phyloP scores from a whole-genome alignment of 148 eudicot genomes.

The Drosera capensis region DNA sequence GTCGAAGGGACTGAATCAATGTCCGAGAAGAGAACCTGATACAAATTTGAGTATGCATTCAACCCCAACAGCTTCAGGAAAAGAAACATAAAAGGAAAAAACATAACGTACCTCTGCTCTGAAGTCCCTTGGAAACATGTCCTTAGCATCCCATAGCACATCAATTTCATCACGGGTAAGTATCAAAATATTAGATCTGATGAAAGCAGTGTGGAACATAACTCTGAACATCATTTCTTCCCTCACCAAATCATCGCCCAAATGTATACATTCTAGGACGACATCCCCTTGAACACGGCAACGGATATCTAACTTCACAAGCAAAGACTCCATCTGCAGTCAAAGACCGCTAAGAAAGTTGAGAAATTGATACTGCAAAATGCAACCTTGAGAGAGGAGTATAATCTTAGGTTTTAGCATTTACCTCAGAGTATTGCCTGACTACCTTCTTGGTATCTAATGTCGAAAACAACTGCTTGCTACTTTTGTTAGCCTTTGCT shows the following conservation, averaged over 20 bases:
- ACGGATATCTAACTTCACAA: slow-evolving; percentile 37
- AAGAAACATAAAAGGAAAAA: background rate
- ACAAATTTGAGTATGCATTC: background rate
- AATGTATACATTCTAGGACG: slow-evolving; percentile 50
- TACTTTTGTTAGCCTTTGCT: slow-evolving; percentile 12
- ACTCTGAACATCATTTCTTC: slow-evolving; percentile 44
- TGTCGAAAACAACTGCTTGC: slow-evolving; percentile 31
- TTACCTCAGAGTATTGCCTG: slow-evolving; percentile 34
- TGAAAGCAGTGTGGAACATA: slow-evolving; percentile 59
- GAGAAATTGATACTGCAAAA: background rate
- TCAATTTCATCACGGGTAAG: slow-evolving; percentile 32
- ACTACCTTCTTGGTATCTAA: slow-evolving; percentile 18
- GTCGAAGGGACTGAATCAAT: slow-evolving; percentile 12
- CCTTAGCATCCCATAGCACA: slow-evolving; percentile 33
- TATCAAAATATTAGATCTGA: slow-evolving; percentile 24
- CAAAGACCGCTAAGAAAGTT: background rate
- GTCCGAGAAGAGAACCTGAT: slow-evolving; percentile 20
- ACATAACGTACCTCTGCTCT: slow-evolving; percentile 24
- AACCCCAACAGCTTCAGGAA: background rate
- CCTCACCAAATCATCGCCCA: slow-evolving; percentile 25
- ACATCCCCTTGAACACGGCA: slow-evolving; percentile 48
- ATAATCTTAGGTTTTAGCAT: background rate
- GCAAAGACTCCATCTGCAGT: slow-evolving; percentile 49
- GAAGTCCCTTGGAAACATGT: slow-evolving; percentile 32
- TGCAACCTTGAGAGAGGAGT: background rate